Evolutionary conservation across 805 yeast species (phyloP), one percentile per base, ranked within the genome.

Genomic region (Nakazawaea wyomingensis): DNA sequence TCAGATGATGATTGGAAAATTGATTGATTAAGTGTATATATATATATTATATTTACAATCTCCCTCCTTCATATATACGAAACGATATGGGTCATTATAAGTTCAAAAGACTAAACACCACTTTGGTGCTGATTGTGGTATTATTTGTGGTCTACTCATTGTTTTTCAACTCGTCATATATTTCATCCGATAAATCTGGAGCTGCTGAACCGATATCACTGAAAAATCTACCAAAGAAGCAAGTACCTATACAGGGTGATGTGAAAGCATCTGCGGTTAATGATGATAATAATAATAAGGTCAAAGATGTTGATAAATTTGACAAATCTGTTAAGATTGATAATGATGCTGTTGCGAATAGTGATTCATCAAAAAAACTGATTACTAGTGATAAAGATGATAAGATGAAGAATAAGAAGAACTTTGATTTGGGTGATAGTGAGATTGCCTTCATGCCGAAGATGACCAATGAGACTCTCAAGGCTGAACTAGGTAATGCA

Each of bases 401-500:
- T n/a, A 19, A 21, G 22, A 21, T 14, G 11, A 14, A 18, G 14
- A 17, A 22, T 13, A 22, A 18, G 29, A 24, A 21, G 18, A 34
- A 22, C 17, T 30, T 35, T 18, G 45, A 41, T 26, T 19, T 34
- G n/a, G 19, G 17, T 11, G 43, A 33, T 28, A 18, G 34, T n/a
- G 32, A 29, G 32, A 29, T 38, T 16, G 71, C 89, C 2, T 89
- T 89, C 55, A 93, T 93, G 99, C 96, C 96, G 5, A 77, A 86
- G 52, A 89, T 93, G 96, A 85, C 85, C 13, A 41, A 47, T 29
- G 46, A 41, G 38, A 61, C 66, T 5, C 42, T 60, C 22, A 62
- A 61, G 50, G 93, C 95, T 1, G 93, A 85, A 54, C 72, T 91
- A 5, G 99, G 99, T 1, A 75, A 85, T 45, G 84, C 97, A 0